Conservation (phyloP, 768 basidiomycete species). For the Lactarius evosmus region DNA sequence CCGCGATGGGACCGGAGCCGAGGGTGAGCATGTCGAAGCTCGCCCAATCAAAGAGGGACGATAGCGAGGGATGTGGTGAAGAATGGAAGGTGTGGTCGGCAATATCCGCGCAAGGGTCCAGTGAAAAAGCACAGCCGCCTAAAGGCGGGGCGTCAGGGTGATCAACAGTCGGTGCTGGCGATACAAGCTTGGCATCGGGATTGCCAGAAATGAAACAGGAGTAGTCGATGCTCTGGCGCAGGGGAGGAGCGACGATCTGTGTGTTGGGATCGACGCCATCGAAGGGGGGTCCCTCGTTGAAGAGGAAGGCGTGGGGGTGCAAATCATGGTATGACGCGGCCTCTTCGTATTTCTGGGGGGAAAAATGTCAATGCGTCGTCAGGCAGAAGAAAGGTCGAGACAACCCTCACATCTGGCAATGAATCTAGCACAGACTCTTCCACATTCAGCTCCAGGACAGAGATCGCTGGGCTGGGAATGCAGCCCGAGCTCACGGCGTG, state of each 20-base stretch:
- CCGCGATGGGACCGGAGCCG: slow-evolving; percentile 1
- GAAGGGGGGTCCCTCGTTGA: not conserved
- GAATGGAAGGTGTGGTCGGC: not conserved
- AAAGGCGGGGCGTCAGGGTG: not conserved
- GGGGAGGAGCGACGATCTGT: not conserved
- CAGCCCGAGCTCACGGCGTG: not conserved
- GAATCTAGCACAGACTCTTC: not conserved
- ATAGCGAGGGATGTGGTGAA: not conserved
- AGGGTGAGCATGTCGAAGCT: slow-evolving; percentile 12
- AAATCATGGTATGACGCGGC: slow-evolving; percentile 14
- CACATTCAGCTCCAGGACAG: slow-evolving; percentile 8
- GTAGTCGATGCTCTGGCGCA: slow-evolving; percentile 13
- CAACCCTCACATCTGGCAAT: slow-evolving; percentile 8
- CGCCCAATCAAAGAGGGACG: not conserved
- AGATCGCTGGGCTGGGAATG: slow-evolving; percentile 18
- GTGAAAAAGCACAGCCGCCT: not conserved
- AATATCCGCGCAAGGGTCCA: not conserved
- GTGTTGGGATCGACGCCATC: slow-evolving; percentile 6
- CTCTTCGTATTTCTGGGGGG: slow-evolving; percentile 15
- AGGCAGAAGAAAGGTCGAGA: not conserved
- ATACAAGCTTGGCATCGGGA: slow-evolving; percentile 18
- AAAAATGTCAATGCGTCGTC: not conserved
- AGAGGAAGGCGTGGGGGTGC: slow-evolving; percentile 1
- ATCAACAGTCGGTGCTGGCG: not conserved
- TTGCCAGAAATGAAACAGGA: slow-evolving; percentile 14